Conservation (phyloP, 768 basidiomycete species). For the Mycena galericulata region DNA sequence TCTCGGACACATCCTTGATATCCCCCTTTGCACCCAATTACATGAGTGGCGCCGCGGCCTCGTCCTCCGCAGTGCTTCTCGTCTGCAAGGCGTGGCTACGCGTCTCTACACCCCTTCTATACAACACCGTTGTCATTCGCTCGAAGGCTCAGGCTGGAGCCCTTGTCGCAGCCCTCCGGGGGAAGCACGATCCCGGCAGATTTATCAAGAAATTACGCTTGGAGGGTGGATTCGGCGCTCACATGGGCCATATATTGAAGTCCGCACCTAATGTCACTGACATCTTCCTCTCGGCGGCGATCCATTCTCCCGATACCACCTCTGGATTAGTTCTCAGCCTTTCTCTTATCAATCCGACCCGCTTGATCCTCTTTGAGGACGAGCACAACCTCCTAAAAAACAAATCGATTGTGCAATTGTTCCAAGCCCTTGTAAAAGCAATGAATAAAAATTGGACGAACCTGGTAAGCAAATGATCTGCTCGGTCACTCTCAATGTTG, state of each 20-base stretch:
- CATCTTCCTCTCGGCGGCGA: neutral
- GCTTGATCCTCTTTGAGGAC: neutral
- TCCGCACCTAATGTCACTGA: neutral
- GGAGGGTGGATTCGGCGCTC: conserved; percentile 13
- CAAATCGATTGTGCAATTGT: neutral
- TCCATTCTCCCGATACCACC: neutral
- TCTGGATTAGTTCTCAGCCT: neutral
- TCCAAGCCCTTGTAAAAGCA: neutral
- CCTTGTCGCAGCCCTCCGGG: neutral
- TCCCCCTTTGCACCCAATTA: neutral
- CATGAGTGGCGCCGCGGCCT: no score
- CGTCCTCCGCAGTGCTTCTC: no score
- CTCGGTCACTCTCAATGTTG: neutral
- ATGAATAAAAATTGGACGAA: neutral
- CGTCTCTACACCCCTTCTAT: conserved; percentile 14
- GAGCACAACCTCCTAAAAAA: neutral
- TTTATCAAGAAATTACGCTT: conserved; percentile 16
- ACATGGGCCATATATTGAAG: conserved; percentile 10
- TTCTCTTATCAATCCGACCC: neutral
- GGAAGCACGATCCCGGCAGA: neutral
- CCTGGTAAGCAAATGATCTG: neutral
- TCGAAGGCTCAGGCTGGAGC: conserved; percentile 14
- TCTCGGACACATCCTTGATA: neutral
- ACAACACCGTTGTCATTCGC: conserved; percentile 2
- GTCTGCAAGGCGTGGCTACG: no score